Evolutionary conservation across 1,284 basidiomycete genomes (phyloP).

Genomic region (Sanghuangporus baumii): DNA sequence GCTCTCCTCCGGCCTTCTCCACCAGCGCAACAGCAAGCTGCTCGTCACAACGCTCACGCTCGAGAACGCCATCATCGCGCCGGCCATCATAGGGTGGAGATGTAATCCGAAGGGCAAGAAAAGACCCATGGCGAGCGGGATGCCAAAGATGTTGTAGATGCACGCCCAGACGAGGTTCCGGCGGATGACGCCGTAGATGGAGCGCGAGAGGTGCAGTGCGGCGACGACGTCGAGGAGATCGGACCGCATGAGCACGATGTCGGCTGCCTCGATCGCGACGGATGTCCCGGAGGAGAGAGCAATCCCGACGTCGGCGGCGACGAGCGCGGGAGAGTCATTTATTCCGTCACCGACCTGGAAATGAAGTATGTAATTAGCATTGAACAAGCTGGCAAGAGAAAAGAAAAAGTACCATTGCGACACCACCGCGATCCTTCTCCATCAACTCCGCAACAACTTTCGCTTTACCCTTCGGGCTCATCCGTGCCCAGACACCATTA

Average conservation of each 20-base stretch:
- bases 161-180: slow-evolving; percentile 91
- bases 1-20: slow-evolving; percentile 68
- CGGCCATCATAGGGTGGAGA: slow-evolving; percentile 97
- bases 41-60: slow-evolving; percentile 94
- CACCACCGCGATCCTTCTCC: slow-evolving; percentile 58
- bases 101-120: slow-evolving; percentile 90
- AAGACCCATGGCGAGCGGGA: slow-evolving; percentile 98
- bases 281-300: slow-evolving; percentile 94
- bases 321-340: slow-evolving; percentile 96
- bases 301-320: slow-evolving; percentile 92
- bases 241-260: slow-evolving; percentile 95
- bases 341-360: slow-evolving; percentile 94
- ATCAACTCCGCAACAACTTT: slow-evolving; percentile 76
- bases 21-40: slow-evolving; percentile 84
- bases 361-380: slow-evolving; percentile 8
- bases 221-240: slow-evolving; percentile 97
- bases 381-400: background rate
- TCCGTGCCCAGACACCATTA: slow-evolving; percentile 79
- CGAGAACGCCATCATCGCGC: slow-evolving; percentile 96
- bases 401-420: slow-evolving; percentile 74
- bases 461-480: slow-evolving; percentile 93
- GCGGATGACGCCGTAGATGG: slow-evolving; percentile 88
- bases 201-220: slow-evolving; percentile 83
- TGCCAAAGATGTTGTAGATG: slow-evolving; percentile 89
- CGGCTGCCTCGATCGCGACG: slow-evolving; percentile 96